These are phyloP conservation scores for Penicillium sp. DNA, from an alignment of 2,329 filamentous ascomycete genomes.

Conservation along the genomic window DNA sequence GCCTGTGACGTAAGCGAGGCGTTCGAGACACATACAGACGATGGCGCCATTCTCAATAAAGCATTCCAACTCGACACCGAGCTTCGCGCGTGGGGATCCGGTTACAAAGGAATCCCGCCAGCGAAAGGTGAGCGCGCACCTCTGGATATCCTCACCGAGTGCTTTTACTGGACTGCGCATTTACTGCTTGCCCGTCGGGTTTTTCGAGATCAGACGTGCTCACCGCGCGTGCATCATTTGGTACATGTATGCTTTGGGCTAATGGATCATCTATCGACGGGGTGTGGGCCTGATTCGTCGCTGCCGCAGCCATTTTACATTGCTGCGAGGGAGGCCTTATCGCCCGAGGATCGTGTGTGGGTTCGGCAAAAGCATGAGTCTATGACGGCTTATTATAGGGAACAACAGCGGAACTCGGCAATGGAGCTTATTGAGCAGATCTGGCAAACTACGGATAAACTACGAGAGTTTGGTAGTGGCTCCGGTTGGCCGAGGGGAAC, in stretches of 20 bases:
- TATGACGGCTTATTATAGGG: slow-evolving; percentile 24
- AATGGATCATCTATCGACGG: slow-evolving; percentile 21
- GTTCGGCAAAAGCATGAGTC: slow-evolving; percentile 20
- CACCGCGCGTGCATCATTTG: slow-evolving; percentile 20
- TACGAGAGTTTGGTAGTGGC: slow-evolving; percentile 1
- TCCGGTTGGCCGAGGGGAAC: background rate
- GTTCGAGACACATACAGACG: background rate
- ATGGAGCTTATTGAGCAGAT: slow-evolving; percentile 22
- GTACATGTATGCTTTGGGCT: slow-evolving; percentile 18
- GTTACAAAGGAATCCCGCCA: slow-evolving; percentile 2
- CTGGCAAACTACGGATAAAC: slow-evolving; percentile 17
- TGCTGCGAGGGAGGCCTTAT: slow-evolving; percentile 20
- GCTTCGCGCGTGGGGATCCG: slow-evolving; percentile 17
- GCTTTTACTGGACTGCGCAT: slow-evolving; percentile 24
- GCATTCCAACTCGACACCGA: slow-evolving; percentile 19
- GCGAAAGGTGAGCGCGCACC: slow-evolving; percentile 4
- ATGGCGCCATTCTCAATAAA: slow-evolving; percentile 6
- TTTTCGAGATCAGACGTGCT: slow-evolving; percentile 19
- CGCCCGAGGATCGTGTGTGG: slow-evolving; percentile 15
- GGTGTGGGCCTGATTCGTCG: slow-evolving; percentile 22
- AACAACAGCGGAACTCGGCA: slow-evolving; percentile 21
- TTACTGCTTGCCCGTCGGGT: slow-evolving; percentile 21
- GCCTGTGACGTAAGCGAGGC: slow-evolving; percentile 18
- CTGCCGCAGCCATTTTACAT: slow-evolving; percentile 22
- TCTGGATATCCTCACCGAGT: slow-evolving; percentile 23